Base-by-base conservation (phyloP, 2,329 filamentous ascomycete genomes). In the Macroventuria anomochaeta region DNA sequence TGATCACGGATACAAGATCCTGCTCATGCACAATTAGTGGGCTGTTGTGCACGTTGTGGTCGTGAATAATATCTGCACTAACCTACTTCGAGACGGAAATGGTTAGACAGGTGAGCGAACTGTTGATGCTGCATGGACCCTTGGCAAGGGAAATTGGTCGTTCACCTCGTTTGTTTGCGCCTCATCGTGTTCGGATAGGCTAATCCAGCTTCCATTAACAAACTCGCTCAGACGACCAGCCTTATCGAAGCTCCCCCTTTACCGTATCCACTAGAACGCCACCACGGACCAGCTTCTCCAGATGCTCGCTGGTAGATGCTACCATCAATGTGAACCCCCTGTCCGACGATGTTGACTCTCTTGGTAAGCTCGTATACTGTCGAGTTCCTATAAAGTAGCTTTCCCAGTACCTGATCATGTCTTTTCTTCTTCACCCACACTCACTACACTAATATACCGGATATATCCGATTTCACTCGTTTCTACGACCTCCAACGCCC, bases 391-490 rank as follows among this genome's bases (percentile, higher is more conserved):
- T 74, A 75, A 75, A 74, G 70, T 62, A 60, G 61, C 61, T 59
- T 59, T 57, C 47, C 57, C 63, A 58, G 55, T 48, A 53, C 51
- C 42, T 31, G 23, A 46, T 29, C 41, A 38, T 55, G 56, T 46
- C 58, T 55, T 59, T 65, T 70, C 65, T 53, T 67, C 67, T 69
- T 70, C 73, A 71, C 71, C 51, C 47, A 70, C 70, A 71, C 60
- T 74, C 71, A 64, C 64, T 59, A 67, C 63, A 55, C 62, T 72
- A 70, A 69, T 69, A 67, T 65, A 63, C 66, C 70, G 70, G 72
- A 74, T 63, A 69, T 69, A 48, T 62, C 72, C 74, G 71, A 74
- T 70, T 72, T 67, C 74, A 76, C 63, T 76, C 74, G 70, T 75
- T 76, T 71, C 55, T 56, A 58, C 67, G 66, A 58, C 66, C 63